Base-by-base conservation (phyloP, 2,329 filamentous ascomycete species). In the Chrysoporthe austroafricana region DNA sequence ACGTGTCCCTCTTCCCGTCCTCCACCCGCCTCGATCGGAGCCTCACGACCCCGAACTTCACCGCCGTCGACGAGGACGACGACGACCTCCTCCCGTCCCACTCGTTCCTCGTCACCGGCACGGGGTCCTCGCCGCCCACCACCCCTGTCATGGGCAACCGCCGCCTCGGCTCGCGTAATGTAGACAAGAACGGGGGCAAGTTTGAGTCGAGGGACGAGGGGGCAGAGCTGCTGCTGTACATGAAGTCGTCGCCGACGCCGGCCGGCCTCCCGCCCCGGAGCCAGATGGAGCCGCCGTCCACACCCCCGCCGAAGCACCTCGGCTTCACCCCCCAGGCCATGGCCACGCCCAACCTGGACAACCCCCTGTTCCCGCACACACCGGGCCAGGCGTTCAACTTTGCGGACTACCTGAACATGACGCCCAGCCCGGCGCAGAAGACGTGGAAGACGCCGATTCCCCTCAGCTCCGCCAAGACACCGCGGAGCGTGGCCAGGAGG, bases 381-480 rank as follows among this genome's bases (percentile, higher is more conserved):
- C 95, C 95, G 0, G 90, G 90, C 18, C 91, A 94, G 75, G 81
- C 79, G 60, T 96, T 98, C 79, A 96, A 98, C 81, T 97, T 98
- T 80, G 89, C 94, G 63, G 96, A 99, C 77, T 99, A 97, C 79
- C 91, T 98, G 76, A 97, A 98, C 80, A 95, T 98, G 77, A 97
- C 96, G 7, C 96, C 96, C 0, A 97, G 93, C 75, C 96, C 96
- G 26, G 96, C 93, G 36, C 96, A 97, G 81, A 93, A 89, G 73
- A 86, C 90, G 11, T 97, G 94, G 92, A 93, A 91, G 77, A 97
- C 94, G 0, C 94, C 93, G 13, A 78, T 88, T 13, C 84, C 87
- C 39, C 82, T 84, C 42, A 76, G 80, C 21, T 74, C 78, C 11
- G 77, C 80, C 64, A 84, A 83, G 74, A 89, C 87, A 56, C 87